Conservation (phyloP, 2,329 filamentous ascomycete species). For the Leptographium lundbergii region DNA sequence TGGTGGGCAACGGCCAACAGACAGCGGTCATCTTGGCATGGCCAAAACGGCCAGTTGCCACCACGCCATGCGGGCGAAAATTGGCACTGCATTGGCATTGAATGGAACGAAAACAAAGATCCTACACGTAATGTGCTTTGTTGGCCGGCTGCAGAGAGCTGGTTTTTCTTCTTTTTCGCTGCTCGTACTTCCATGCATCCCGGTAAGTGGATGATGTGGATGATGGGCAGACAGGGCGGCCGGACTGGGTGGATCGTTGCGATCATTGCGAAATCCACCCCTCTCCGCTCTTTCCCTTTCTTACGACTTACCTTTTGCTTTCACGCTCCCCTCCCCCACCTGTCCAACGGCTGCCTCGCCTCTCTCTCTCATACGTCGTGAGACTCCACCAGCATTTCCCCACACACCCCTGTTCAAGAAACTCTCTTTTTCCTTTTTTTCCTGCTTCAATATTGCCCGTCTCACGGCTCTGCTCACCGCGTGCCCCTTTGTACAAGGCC, state of each 20-base stretch:
- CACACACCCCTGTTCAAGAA: neutral
- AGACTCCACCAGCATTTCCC: neutral
- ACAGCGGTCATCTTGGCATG: neutral
- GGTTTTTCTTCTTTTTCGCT: neutral
- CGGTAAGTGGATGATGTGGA: neutral
- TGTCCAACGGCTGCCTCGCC: neutral
- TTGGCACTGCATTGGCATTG: neutral
- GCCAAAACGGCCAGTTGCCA: neutral
- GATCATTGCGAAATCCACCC: neutral
- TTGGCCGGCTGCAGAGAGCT: too few species aligned
- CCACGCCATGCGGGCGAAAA: neutral
- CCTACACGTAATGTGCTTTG: neutral
- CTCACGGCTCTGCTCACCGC: neutral
- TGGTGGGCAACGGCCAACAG: neutral
- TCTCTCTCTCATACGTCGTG: neutral
- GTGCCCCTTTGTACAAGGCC: too few species aligned
- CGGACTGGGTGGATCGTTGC: too few species aligned
- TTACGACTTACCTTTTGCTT: neutral
- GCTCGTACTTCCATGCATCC: neutral
- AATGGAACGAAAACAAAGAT: neutral
- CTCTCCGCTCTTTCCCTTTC: neutral
- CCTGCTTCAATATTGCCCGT: neutral
- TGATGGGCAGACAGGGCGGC: too few species aligned
- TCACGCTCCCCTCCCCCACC: neutral
- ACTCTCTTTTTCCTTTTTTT: neutral